Evolutionary conservation across 495 filamentous ascomycete species (phyloP).

Genomic region (Aspergillus biplanus): DNA sequence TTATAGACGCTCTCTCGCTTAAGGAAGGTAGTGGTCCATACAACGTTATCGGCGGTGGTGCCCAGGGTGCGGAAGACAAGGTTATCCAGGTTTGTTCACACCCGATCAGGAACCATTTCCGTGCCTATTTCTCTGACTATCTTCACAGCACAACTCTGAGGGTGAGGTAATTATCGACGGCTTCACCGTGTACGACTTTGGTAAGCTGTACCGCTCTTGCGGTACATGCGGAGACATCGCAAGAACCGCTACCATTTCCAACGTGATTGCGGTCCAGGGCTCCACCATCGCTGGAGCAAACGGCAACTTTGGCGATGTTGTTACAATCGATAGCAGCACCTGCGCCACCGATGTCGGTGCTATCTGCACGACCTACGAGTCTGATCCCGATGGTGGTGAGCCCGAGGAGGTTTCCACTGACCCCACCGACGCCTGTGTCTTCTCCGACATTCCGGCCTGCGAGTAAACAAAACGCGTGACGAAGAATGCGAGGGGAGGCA

Average conservation of each 20-base stretch:
- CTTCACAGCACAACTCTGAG: constrained; percentile 57
- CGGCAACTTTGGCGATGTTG: constrained; percentile 30
- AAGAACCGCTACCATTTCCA: constrained; percentile 52
- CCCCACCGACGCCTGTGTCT: too few species aligned
- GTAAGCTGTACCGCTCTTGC: constrained; percentile 62
- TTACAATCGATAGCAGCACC: constrained; percentile 19
- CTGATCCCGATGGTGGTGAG: constrained; percentile 47
- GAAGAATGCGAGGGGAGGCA: too few species aligned
- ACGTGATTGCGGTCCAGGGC: constrained; percentile 51
- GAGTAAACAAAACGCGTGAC: too few species aligned
- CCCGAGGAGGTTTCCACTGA: not conserved
- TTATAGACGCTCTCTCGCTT: constrained; percentile 24
- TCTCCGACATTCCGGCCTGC: too few species aligned
- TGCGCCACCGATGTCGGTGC: constrained; percentile 38
- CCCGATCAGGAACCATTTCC: too few species aligned
- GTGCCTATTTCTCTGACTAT: constrained; percentile 44
- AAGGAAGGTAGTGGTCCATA: constrained; percentile 40
- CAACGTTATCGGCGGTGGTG: constrained; percentile 61
- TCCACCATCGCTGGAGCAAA: constrained; percentile 27
- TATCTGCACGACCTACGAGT: constrained; percentile 48
- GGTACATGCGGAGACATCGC: constrained; percentile 55
- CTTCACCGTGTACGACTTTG: constrained; percentile 53
- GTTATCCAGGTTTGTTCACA: not conserved
- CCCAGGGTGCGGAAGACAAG: constrained; percentile 57
- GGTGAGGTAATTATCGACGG: constrained; percentile 61